Evolutionary conservation across 2,329 filamentous ascomycete species (phyloP).

Genomic region (Phaeosphaeria sp.): DNA sequence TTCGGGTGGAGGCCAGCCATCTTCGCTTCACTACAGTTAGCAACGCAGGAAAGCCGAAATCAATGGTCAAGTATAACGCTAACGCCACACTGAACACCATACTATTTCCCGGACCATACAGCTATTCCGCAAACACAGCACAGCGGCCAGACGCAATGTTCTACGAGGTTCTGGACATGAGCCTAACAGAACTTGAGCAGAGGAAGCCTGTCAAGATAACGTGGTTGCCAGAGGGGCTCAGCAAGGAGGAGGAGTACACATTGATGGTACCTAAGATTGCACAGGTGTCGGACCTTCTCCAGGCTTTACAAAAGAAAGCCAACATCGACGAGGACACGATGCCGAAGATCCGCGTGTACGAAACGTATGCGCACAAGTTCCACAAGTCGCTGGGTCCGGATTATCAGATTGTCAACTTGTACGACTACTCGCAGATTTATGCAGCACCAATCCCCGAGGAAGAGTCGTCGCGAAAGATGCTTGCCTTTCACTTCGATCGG

Average conservation of each 20-base stretch:
- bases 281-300: constrained; percentile 77
- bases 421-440: constrained; percentile 82
- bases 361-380: constrained; percentile 81
- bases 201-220: constrained; percentile 86
- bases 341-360: constrained; percentile 78
- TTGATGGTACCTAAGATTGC: constrained; percentile 88
- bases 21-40: constrained; percentile 91
- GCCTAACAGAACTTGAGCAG: constrained; percentile 87
- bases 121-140: constrained; percentile 70
- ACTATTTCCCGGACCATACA: constrained; percentile 72
- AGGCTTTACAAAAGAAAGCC: constrained; percentile 79
- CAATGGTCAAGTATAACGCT: constrained; percentile 74
- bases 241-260: constrained; percentile 86
- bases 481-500: constrained; percentile 90
- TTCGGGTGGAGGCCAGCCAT: constrained; percentile 82
- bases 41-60: constrained; percentile 77
- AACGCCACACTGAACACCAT: constrained; percentile 79
- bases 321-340: constrained; percentile 78
- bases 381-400: constrained; percentile 77
- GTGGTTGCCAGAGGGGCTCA: constrained; percentile 87
- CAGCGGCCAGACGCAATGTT: constrained; percentile 81
- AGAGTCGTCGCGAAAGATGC: constrained; percentile 70
- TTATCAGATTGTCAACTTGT: constrained; percentile 78
- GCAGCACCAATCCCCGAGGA: constrained; percentile 82
- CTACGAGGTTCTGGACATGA: constrained; percentile 95